These are phyloP conservation scores for Diaporthe batatas DNA, from an alignment of 2,329 filamentous ascomycete genomes.

Conservation along the genomic window DNA sequence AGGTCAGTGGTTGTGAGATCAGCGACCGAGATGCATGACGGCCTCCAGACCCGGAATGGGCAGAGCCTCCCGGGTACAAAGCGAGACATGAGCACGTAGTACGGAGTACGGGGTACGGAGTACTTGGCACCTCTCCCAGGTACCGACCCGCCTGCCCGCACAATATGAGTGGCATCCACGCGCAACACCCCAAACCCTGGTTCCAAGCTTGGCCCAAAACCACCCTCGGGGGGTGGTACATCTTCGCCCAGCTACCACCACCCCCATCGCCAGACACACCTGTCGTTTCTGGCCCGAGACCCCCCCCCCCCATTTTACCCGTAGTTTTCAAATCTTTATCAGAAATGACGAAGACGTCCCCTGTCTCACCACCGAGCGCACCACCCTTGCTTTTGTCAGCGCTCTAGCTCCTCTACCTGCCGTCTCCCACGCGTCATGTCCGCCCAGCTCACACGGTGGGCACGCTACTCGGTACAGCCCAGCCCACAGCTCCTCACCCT, in stretches of 20 bases:
- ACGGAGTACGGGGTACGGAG: background rate
- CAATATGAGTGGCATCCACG: slow-evolving; percentile 30
- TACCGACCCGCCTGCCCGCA: slow-evolving; percentile 34
- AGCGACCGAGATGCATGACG: slow-evolving; percentile 12
- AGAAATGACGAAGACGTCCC: slow-evolving; percentile 14
- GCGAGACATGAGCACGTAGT: slow-evolving; percentile 5
- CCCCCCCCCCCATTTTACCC: slow-evolving; percentile 25
- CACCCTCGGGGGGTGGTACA: background rate
- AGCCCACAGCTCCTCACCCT: background rate
- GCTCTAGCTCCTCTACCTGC: background rate
- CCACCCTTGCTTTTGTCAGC: slow-evolving; percentile 29
- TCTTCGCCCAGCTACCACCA: background rate
- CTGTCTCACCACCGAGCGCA: slow-evolving; percentile 14
- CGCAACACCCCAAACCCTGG: slow-evolving; percentile 28
- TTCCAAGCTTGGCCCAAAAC: slow-evolving; percentile 30
- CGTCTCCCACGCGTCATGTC: slow-evolving; percentile 21
- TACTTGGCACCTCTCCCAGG: background rate
- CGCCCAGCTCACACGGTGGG: background rate
- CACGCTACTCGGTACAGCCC: background rate
- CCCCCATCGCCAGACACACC: slow-evolving; percentile 28
- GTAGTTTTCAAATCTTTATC: slow-evolving; percentile 27
- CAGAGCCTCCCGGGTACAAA: slow-evolving; percentile 5
- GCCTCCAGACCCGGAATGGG: slow-evolving; percentile 9
- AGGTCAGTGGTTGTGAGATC: slow-evolving; percentile 30
- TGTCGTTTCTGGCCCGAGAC: slow-evolving; percentile 16